A percentile compares a stretch with the other conserved stretches of the same genome.
Conservation (phyloP, 108 stramenopile genomes). For the Cylindrotheca fusiformis region DNA sequence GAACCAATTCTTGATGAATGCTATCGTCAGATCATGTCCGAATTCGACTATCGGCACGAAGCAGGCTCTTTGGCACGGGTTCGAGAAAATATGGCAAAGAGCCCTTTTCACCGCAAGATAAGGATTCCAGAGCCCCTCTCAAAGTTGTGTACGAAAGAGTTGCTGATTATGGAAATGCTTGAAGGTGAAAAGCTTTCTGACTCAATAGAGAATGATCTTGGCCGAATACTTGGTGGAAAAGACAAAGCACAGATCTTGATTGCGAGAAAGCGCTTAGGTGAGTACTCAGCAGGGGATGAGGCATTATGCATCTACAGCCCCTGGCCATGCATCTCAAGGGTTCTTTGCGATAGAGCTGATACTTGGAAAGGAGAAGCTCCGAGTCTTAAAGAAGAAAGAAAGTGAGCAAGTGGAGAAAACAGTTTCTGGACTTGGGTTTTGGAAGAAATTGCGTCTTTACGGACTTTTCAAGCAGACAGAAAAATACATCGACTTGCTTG, state of each 20-base stretch:
- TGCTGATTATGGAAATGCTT: slow-evolving; percentile 73
- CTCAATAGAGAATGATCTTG: slow-evolving; percentile 47
- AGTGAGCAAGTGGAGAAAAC: neutral
- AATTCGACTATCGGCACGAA: slow-evolving; percentile 71
- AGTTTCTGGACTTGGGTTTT: slow-evolving; percentile 1
- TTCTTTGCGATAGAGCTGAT: slow-evolving; percentile 28
- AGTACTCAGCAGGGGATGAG: neutral
- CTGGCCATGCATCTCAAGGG: neutral
- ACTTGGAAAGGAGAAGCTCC: slow-evolving; percentile 24
- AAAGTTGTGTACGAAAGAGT: slow-evolving; percentile 49
- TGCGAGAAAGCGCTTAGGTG: slow-evolving; percentile 36
- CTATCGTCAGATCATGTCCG: slow-evolving; percentile 65
- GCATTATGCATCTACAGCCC: neutral
- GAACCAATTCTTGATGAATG: slow-evolving; percentile 59
- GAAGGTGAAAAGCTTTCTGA: slow-evolving; percentile 55
- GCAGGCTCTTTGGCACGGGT: slow-evolving; percentile 44
- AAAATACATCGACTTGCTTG: slow-evolving; percentile 41
- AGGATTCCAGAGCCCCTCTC: slow-evolving; percentile 48
- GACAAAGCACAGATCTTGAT: slow-evolving; percentile 35
- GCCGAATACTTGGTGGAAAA: slow-evolving; percentile 37
- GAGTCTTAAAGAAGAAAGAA: neutral
- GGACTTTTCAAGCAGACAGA: slow-evolving; percentile 34
- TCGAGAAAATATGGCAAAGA: slow-evolving; percentile 40
- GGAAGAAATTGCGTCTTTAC: slow-evolving; percentile 21
- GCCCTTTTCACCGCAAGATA: slow-evolving; percentile 18